phyloP scores from a whole-genome alignment of 352 stramenopile genomes.

The Globisporangium apiculatum region DNA sequence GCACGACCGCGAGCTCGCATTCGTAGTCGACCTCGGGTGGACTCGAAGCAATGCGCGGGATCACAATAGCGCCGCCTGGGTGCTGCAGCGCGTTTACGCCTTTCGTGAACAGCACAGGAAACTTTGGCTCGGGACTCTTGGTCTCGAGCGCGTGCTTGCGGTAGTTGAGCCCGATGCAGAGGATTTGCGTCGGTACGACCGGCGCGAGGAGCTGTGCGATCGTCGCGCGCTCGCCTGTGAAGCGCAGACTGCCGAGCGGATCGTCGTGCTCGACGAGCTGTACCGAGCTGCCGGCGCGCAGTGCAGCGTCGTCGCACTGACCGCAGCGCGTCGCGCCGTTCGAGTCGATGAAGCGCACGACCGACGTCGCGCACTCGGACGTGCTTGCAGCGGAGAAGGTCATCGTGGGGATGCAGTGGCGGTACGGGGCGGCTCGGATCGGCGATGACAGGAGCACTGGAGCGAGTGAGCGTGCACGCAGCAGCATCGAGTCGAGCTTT shows the following conservation, averaged over 20 bases:
- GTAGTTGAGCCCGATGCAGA: constrained; percentile 89
- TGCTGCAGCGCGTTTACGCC: constrained; percentile 71
- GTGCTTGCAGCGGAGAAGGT: constrained; percentile 7
- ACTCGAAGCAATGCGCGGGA: constrained; percentile 61
- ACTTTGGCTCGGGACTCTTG: constrained; percentile 76
- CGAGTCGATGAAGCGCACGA: constrained; percentile 68
- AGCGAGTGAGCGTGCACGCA: no score
- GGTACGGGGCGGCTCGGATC: no score
- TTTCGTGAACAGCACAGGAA: constrained; percentile 87
- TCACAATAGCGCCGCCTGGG: constrained; percentile 69
- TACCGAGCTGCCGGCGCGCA: neutral
- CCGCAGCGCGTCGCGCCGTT: constrained; percentile 50
- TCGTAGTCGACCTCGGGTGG: constrained; percentile 87
- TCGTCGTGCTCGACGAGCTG: constrained; percentile 57
- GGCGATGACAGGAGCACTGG: no score
- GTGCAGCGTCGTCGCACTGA: constrained; percentile 32
- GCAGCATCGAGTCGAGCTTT: no score
- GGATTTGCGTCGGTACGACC: constrained; percentile 75
- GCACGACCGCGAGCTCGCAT: constrained; percentile 86
- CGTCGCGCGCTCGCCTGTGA: constrained; percentile 53
- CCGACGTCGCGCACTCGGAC: constrained; percentile 29
- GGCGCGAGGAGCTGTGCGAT: constrained; percentile 74
- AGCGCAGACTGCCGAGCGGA: constrained; percentile 46
- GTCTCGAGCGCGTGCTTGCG: constrained; percentile 83
- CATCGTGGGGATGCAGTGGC: constrained; percentile 2